phyloP scores from a whole-genome alignment of 164 flowering plant genomes.

The Echeveria elegans region DNA sequence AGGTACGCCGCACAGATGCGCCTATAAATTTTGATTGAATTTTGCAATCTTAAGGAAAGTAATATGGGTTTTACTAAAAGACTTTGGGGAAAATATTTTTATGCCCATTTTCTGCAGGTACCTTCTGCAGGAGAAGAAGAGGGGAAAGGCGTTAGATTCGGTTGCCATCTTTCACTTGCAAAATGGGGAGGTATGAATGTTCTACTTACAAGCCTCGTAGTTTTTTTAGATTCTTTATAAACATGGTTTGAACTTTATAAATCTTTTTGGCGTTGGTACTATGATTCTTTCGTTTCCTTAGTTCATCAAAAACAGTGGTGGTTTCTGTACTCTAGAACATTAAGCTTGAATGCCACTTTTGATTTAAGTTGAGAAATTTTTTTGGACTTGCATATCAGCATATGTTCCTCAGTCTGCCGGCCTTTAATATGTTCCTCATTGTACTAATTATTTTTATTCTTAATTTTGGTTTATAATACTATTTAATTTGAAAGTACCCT shows the following conservation, averaged over 20 bases:
- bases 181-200: conserved; percentile 84
- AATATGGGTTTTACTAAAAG: background rate
- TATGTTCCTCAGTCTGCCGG: no score
- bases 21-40: background rate
- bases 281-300: background rate
- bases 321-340: conserved; percentile 16
- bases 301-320: background rate
- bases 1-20: conserved; percentile 33
- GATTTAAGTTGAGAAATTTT: no score
- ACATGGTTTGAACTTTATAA: background rate
- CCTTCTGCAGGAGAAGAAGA: conserved; percentile 84
- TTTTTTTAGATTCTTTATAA: background rate
- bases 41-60: background rate
- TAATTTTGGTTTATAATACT: no score
- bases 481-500: no score
- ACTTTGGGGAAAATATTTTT: background rate
- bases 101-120: conserved; percentile 34
- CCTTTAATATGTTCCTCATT: no score
- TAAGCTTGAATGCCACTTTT: no score
- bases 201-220: background rate
- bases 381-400: no score
- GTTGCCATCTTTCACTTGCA: conserved; percentile 95
- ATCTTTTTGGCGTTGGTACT: background rate
- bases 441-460: no score
- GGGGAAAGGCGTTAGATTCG: conserved; percentile 89